These are phyloP conservation scores for Capsicum rhomboideum DNA, from an alignment of 257 asterid species.

Conservation along the genomic window DNA sequence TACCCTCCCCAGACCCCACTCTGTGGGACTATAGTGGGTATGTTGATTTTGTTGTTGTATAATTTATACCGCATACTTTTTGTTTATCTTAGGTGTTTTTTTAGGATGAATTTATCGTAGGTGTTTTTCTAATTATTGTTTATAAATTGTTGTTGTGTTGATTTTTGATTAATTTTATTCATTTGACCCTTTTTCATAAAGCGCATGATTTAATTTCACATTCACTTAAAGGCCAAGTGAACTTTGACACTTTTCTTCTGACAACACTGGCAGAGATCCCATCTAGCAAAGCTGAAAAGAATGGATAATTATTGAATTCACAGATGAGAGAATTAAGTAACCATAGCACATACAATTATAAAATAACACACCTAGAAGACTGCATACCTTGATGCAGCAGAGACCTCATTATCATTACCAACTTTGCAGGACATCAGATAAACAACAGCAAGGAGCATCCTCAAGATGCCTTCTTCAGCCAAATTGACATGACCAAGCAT, in stretches of 20 bases:
- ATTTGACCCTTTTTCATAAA: not conserved
- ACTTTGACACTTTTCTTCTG: not conserved
- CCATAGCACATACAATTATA: not conserved
- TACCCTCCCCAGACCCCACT: too few species aligned
- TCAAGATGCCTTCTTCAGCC: slow-evolving; percentile 88
- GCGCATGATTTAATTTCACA: not conserved
- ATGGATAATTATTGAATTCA: not conserved
- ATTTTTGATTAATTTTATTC: not conserved
- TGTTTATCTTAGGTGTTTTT: not conserved
- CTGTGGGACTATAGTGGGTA: too few species aligned
- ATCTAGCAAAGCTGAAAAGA: not conserved
- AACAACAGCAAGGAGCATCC: slow-evolving; percentile 78
- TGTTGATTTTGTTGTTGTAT: not conserved
- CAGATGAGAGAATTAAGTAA: not conserved
- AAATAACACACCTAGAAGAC: not conserved
- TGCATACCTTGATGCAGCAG: slow-evolving; percentile 86
- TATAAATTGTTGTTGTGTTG: not conserved
- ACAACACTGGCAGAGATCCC: not conserved
- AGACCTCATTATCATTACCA: slow-evolving; percentile 60
- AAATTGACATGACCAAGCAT: slow-evolving; percentile 67
- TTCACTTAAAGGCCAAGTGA: not conserved
- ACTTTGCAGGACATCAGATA: slow-evolving; percentile 60
- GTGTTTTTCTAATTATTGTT: not conserved
- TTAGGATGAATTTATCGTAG: not conserved
- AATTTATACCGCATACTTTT: not conserved